Evolutionary conservation across 2,329 filamentous ascomycete genomes (phyloP), one percentile per base, ranked within the genome.

Genomic region (Ambrosiella beaveri): DNA sequence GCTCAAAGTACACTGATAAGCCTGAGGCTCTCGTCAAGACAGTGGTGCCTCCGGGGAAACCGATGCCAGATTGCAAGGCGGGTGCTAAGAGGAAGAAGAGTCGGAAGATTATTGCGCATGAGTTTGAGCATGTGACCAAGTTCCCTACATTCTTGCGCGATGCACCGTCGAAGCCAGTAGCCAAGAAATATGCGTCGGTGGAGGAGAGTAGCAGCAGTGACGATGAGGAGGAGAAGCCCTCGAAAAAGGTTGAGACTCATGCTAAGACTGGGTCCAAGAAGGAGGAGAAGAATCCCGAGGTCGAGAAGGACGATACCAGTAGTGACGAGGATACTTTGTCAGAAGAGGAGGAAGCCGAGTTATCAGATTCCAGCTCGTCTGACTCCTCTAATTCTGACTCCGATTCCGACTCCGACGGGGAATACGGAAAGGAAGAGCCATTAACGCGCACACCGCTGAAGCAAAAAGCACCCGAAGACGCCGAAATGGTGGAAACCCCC

Each of bases 11-110:
- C 69, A 89, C 85, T 1, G 85, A 88, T 47, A 80, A 81, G 60
- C 78, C 84, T 27, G 90, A 96, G 70, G 85, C 90, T 63, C 73
- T 95, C 13, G 88, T 97, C 71, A 91, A 89, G 70, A 86, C 87
- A 1, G 81, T 82, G 58, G 67, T 96, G 38, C 80, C 83, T 0
- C 67, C 73, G 7, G 71, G 72, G 57, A 68, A 68, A 13, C 71
- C 72, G 49, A 62, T 70, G 11, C 64, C 67, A 1, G 70, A 73
- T 37, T 71, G 71, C 2, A 69, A 73, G 7, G 68, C 68, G 17
- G 68, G 71, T n/a, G 67, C 70, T 12, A 73, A 74, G 62, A 75
- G 75, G 63, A 81, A 78, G 63, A 82, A 81, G 64, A 80, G 78
- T 67, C 79, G 79, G 63, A 79, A 76, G 60, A 75, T 84, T 1